Base-by-base conservation (phyloP, 495 filamentous ascomycete genomes). In the Immersiella caudata region DNA sequence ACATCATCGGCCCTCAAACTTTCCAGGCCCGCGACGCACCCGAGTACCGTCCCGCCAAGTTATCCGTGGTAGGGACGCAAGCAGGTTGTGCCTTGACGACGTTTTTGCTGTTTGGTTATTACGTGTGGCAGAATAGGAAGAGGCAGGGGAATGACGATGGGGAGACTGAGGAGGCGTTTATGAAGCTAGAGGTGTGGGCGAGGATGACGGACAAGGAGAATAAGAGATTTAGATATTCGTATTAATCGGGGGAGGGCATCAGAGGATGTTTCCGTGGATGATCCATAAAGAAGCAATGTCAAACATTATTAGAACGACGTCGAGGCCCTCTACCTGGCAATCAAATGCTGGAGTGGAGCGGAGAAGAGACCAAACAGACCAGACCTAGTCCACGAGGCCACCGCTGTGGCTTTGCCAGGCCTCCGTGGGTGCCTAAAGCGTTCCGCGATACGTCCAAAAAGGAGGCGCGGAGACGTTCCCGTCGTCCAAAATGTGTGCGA, bases 1-100 rank as follows among this genome's bases (percentile, higher is more conserved):
- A 86, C 69, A 89, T 90, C 68, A 88, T 90, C 71, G 86, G 88
- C 0, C 89, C 89, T 5, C 88, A 90, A 74, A 90, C 87, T 2
- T 90, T 90, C 75, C 86, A 85, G 68, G 82, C 80, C 0, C 74
- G 70, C 11, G 87, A 90, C 70, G 85, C 84, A 1, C 88, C 88
- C 0, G 78, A 84, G 6, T 90, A 87, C 70, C 82, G 74, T 11
- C 87, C 87, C 0, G 88, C 89, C 6, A 91, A 90, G 75, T 83
- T 90, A 54, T 78, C 85, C 0, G 82, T 90, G 54, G 75, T 79
- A 72, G 76, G 52, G 51, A 79, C 78, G 18, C 77, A 77, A 58
- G 73, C 75, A 22, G 75, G 68, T 18, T 77, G 75, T 62, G 75
- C 73, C 3, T 25, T 78, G 0, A 75, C 73, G 57, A 80, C 76